phyloP scores from a whole-genome alignment of 306 rosid species.

The Crotalaria pallida region DNA sequence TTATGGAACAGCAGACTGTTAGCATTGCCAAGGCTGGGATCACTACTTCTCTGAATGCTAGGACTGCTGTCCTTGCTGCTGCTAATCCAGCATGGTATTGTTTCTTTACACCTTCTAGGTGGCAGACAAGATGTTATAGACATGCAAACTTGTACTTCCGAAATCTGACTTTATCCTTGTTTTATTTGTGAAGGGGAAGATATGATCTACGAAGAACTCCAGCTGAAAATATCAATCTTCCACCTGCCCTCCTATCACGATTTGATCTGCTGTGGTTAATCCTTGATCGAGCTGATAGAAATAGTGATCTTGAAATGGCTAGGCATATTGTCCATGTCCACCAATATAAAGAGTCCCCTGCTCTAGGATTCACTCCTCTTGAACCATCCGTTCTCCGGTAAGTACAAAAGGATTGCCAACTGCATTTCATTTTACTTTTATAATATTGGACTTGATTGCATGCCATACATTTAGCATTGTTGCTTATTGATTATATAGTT shows the following conservation, averaged over 20 bases:
- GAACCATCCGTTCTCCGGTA: constrained; percentile 97
- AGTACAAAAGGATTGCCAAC: background rate
- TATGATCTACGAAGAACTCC: constrained; percentile 95
- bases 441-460: background rate
- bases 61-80: constrained; percentile 98
- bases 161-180: constrained; percentile 21
- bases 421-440: background rate
- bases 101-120: constrained; percentile 7
- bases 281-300: constrained; percentile 99
- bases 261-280: constrained; percentile 96
- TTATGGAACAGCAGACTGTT: constrained; percentile 99
- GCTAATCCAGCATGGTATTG: constrained; percentile 97
- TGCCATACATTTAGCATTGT: background rate
- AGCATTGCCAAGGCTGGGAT: constrained; percentile 99
- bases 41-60: constrained; percentile 94
- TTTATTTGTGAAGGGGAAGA: constrained; percentile 75
- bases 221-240: constrained; percentile 96
- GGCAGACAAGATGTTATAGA: background rate
- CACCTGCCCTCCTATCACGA: constrained; percentile 91
- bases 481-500: constrained; percentile 1
- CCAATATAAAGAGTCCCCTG: constrained; percentile 88
- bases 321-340: constrained; percentile 92
- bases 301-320: constrained; percentile 97
- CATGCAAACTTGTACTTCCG: background rate
- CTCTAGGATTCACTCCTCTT: constrained; percentile 92